A percentile compares a stretch with the other conserved stretches of the same genome.
Conservation (phyloP, 805 yeast genomes). For the Kodamaea restingae region DNA sequence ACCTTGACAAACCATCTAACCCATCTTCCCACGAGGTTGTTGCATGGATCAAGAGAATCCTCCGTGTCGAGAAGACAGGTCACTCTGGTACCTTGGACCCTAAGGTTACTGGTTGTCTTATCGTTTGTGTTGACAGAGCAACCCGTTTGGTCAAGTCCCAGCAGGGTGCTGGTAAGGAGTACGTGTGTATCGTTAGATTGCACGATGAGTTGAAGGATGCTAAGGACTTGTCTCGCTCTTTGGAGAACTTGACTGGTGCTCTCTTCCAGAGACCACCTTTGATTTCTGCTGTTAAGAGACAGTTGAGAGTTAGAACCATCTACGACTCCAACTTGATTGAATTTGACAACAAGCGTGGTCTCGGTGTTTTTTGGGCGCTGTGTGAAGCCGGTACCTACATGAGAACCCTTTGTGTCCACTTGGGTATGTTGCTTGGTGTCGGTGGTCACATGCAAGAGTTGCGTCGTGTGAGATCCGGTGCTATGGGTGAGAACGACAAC, state of each 20-base stretch:
- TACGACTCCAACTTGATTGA: constrained; percentile 94
- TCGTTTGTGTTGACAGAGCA: constrained; percentile 97
- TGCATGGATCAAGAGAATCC: constrained; percentile 96
- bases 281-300: constrained; percentile 98
- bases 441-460: constrained; percentile 99
- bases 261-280: constrained; percentile 98
- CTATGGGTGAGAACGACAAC: constrained; percentile 83
- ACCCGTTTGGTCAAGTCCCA: constrained; percentile 97
- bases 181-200: constrained; percentile 93
- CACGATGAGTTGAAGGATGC: constrained; percentile 91
- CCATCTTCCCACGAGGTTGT: constrained; percentile 99
- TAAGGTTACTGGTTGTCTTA: constrained; percentile 96
- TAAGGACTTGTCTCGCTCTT: constrained; percentile 78
- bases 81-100: constrained; percentile 99
- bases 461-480: constrained; percentile 98
- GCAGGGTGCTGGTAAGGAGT: constrained; percentile 99
- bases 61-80: constrained; percentile 96
- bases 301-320: constrained; percentile 95
- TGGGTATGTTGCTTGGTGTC: constrained; percentile 96
- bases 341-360: constrained; percentile 93
- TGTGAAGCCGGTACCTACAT: constrained; percentile 99
- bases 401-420: constrained; percentile 98
- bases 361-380: constrained; percentile 98
- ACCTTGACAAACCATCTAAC: constrained; percentile 95
- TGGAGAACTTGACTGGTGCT: constrained; percentile 97